These are phyloP conservation scores for Chlorella variabilis DNA, from an alignment of 163 green algal genomes.

Conservation along the genomic window DNA sequence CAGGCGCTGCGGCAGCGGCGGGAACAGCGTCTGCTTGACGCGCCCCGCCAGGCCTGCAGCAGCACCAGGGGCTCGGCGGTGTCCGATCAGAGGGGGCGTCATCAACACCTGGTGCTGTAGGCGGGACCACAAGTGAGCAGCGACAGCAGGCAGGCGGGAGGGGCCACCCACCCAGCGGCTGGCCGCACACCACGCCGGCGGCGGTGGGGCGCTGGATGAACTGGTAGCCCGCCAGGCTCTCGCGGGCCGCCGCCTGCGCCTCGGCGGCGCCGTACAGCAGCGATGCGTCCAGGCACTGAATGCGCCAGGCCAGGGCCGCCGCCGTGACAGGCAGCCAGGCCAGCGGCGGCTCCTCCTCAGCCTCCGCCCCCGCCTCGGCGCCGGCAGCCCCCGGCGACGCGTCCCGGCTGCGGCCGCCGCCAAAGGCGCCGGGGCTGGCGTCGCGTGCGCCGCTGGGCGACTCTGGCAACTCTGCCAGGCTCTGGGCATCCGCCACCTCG, in stretches of 20 bases:
- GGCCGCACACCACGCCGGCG: not conserved
- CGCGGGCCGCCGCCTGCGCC: slow-evolving; percentile 32
- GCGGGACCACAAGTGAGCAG: too few species aligned
- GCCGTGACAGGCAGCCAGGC: slow-evolving; percentile 83
- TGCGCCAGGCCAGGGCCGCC: slow-evolving; percentile 68
- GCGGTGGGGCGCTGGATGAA: slow-evolving; percentile 44
- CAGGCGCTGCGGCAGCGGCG: slow-evolving; percentile 51
- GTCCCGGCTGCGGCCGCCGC: not conserved
- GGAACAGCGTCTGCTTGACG: slow-evolving; percentile 42
- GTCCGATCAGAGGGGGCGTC: not conserved
- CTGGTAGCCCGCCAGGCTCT: slow-evolving; percentile 48
- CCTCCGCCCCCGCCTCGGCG: not conserved
- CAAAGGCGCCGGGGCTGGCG: not conserved
- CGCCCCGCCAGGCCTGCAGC: slow-evolving; percentile 32
- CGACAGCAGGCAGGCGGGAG: not conserved
- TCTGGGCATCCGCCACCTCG: slow-evolving; percentile 16
- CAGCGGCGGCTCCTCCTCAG: slow-evolving; percentile 45
- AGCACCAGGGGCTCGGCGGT: not conserved
- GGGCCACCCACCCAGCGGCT: slow-evolving; percentile 17
- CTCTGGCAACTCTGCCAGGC: slow-evolving; percentile 12
- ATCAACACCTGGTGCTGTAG: too few species aligned
- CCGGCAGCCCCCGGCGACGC: not conserved
- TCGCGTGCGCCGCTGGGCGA: not conserved
- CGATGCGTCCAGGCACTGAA: slow-evolving; percentile 75
- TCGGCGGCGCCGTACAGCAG: slow-evolving; percentile 61